Conservation (phyloP, 2,329 filamentous ascomycete species). For the Lachnum nothofagi region DNA sequence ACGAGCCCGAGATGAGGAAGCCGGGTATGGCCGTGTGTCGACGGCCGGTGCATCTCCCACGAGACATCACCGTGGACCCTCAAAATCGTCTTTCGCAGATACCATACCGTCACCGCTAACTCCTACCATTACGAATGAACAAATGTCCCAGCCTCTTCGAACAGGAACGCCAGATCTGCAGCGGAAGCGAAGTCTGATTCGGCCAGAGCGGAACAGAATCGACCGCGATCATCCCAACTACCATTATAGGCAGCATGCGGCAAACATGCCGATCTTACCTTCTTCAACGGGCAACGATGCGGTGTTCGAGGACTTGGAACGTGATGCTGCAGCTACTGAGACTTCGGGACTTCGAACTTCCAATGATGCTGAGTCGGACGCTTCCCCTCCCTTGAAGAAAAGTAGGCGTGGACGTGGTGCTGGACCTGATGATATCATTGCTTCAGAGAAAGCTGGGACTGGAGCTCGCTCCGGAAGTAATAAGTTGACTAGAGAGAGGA, state of each 20-base stretch:
- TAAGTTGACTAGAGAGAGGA: constrained; percentile 39
- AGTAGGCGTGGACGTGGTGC: constrained; percentile 22
- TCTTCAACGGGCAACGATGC: constrained; percentile 92
- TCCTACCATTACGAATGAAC: constrained; percentile 48
- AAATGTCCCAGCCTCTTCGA: constrained; percentile 27
- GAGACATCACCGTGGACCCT: constrained; percentile 49
- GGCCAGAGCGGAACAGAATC: constrained; percentile 81
- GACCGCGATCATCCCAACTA: constrained; percentile 89
- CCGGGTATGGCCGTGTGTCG: constrained; percentile 38
- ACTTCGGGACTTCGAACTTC: constrained; percentile 30
- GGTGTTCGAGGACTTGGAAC: constrained; percentile 72
- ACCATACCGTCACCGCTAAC: constrained; percentile 46
- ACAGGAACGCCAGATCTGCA: constrained; percentile 35
- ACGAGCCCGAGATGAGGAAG: constrained; percentile 65
- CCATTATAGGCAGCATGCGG: constrained; percentile 89
- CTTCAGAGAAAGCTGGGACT: constrained; percentile 25
- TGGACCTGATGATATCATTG: constrained; percentile 19
- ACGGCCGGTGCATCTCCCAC: constrained; percentile 18
- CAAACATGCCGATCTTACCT: constrained; percentile 83
- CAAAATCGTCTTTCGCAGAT: constrained; percentile 54
- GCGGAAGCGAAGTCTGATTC: constrained; percentile 82
- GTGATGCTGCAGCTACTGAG: constrained; percentile 31
- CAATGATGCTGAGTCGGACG: constrained; percentile 28
- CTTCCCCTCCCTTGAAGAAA: constrained; percentile 24
- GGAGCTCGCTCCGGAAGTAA: constrained; percentile 26